Percentiles rank a stretch among this genome's conserved stretches.
Evolutionary conservation across 768 basidiomycete species (phyloP).

Genomic region (Porphyrellus cyaneotinctus): DNA sequence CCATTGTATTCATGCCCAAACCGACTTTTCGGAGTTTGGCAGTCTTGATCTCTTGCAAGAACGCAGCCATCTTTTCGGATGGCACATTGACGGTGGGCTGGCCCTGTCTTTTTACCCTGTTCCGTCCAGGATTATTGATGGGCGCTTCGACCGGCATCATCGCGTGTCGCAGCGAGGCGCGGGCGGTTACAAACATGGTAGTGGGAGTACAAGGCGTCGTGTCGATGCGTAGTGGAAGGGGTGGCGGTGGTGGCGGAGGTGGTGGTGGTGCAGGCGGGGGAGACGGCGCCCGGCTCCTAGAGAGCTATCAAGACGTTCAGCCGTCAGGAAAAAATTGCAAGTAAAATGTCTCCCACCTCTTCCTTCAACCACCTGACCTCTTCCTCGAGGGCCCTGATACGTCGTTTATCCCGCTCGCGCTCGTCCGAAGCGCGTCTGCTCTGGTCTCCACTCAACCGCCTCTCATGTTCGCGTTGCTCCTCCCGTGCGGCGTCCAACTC

Average conservation of each 20-base stretch:
- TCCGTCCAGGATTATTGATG: conserved; percentile 46
- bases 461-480: conserved; percentile 46
- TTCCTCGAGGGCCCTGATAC: conserved; percentile 59
- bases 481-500: conserved; percentile 56
- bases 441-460: conserved; percentile 37
- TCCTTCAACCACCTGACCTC: conserved; percentile 58
- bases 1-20: conserved; percentile 18
- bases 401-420: conserved; percentile 53
- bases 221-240: conserved; percentile 31
- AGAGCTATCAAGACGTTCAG: conserved; percentile 37
- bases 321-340: not conserved
- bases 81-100: conserved; percentile 70
- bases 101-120: conserved; percentile 43
- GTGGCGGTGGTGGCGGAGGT: conserved; percentile 32
- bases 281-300: conserved; percentile 32
- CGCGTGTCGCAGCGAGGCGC: conserved; percentile 60
- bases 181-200: conserved; percentile 51
- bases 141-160: conserved; percentile 58
- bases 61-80: conserved; percentile 79
- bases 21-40: conserved; percentile 60
- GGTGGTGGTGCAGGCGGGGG: conserved; percentile 43
- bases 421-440: conserved; percentile 34
- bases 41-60: conserved; percentile 76
- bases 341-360: conserved; percentile 39
- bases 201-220: conserved; percentile 28